Evolutionary conservation across 2,329 filamentous ascomycete species (phyloP), one percentile per base, ranked within the genome.

Genomic region (Berkeleyomyces basicola): DNA sequence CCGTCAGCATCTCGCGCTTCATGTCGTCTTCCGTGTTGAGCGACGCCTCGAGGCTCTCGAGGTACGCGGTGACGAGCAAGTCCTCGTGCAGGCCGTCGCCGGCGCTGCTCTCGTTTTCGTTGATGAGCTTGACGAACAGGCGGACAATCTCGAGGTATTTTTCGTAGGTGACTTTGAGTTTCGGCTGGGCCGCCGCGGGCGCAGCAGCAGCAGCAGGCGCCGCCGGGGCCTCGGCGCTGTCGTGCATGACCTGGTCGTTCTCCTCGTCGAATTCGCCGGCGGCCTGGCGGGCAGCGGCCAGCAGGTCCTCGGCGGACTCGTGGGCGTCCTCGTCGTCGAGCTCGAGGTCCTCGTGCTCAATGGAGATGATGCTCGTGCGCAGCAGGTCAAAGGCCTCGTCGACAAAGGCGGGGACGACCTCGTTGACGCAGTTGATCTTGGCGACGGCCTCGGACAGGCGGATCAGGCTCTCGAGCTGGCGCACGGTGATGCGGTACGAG

Each of bases 341-440:
- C 70, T 97, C 92, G 14, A 99, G 85, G 69, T 99, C 93, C 69
- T 99, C 93, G 70, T 97, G 93, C 74, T 99, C 93, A 36, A 99
- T 93, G 1, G 88, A 93, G 69, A 99, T 96, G 72, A 99, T 99
- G 73, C 88, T 93, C 74, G 96, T 91, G 49, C 90, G 81, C 10
- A 99, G 82, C 7, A 99, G 81, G 68, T 93, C 90, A 73, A 87
- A 97, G 0, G 92, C 93, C 74, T 99, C 93, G 47, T 87, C 81
- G 14, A 99, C 93, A 74, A 97, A 95, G 0, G 82, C 82, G 1
- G 87, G 80, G 0, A 84, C 85, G 65, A 99, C 87, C 66, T 96
- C 90, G 69, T 92, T 88, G 11, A 96, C 90, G 71, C 93, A 99
- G 71, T 96, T 97, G 64, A 90, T 90, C 74, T 97, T 97, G 64